phyloP scores from a whole-genome alignment of 768 basidiomycete species.

The Termitomyces eurrhizus region DNA sequence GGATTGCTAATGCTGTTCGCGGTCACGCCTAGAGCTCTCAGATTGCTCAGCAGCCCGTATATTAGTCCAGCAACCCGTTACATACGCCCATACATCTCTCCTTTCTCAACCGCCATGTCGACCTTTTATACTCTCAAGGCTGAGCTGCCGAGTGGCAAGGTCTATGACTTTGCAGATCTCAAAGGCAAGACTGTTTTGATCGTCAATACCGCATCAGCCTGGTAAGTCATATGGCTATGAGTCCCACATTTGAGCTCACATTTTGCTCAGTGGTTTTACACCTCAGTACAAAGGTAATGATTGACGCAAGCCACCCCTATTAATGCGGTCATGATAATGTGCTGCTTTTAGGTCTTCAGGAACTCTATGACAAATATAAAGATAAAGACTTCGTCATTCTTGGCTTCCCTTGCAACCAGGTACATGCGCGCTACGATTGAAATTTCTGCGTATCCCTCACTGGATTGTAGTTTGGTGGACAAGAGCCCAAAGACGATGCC shows the following conservation, averaged over 20 bases:
- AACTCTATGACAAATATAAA: slow-evolving; percentile 77
- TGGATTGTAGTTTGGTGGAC: slow-evolving; percentile 63
- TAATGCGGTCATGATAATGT: background rate
- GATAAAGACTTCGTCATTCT: slow-evolving; percentile 72
- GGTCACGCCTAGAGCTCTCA: slow-evolving; percentile 21
- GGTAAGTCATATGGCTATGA: slow-evolving; percentile 37
- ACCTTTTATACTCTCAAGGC: slow-evolving; percentile 70
- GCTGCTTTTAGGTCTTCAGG: slow-evolving; percentile 60
- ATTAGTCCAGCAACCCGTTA: slow-evolving; percentile 3
- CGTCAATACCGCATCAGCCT: slow-evolving; percentile 75
- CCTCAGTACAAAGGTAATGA: slow-evolving; percentile 66
- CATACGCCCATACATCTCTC: slow-evolving; percentile 1
- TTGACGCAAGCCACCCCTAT: background rate
- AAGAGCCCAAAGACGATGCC: slow-evolving; percentile 83
- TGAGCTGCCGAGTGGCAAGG: slow-evolving; percentile 50
- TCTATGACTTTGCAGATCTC: slow-evolving; percentile 61
- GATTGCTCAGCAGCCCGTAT: slow-evolving; percentile 29
- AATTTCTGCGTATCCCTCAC: background rate
- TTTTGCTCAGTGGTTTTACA: slow-evolving; percentile 64
- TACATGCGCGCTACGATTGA: slow-evolving; percentile 19
- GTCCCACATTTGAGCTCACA: background rate
- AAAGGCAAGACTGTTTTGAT: slow-evolving; percentile 77
- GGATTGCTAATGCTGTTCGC: slow-evolving; percentile 13
- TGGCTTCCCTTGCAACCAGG: slow-evolving; percentile 92
- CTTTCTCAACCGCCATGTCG: slow-evolving; percentile 14